Evolutionary conservation across 257 asterid species (phyloP), one percentile per base, ranked within the genome.

Genomic region (Fraxinus pennsylvanica): DNA sequence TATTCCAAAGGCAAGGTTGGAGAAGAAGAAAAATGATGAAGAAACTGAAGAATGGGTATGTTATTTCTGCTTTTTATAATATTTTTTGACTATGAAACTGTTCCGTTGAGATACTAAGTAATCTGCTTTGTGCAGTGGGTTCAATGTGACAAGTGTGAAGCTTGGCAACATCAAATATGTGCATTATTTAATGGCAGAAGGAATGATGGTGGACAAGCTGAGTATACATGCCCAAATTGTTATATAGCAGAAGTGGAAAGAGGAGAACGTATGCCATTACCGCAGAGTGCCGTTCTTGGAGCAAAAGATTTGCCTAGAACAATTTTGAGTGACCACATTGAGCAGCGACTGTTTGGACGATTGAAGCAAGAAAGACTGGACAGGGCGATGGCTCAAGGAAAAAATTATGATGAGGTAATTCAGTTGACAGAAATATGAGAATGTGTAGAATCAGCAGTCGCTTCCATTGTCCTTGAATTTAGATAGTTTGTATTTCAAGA

Each of bases 151-250:
- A 96, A 90, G 61, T 96, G 99, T 79, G 96, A 96, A 87, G 97
- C 94, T 77, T 93, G 99, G 99, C 99, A 96, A 83, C 99, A 96
- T 87, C 99, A 96, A 82, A 91, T 96, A 76, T 96, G 99, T 87
- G 97, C 97, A 35, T 83, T 96, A 73, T 96, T 92, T 82, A 96
- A 96, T 81, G 95, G 97, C 83, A 88, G 90, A 82, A 91, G 97
- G 86, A 92, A 96, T 87, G 98, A 92, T 78, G 96, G 96, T 73
- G 99, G 97, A 73, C 95, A 91, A 84, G 98, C 99, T 73, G 97
- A 96, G 83, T 96, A 96, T 86, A 96, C 97, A 59, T 96, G 99
- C 87, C 99, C 99, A 78, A 90, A 92, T 87, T 96, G 99, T 87
- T 92, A 93, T 79, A 76, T 91, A 75, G 84, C 77, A 75, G 98